Base-by-base conservation (phyloP, 176 grass and related monocot genomes). In the Zoysia pacifica region DNA sequence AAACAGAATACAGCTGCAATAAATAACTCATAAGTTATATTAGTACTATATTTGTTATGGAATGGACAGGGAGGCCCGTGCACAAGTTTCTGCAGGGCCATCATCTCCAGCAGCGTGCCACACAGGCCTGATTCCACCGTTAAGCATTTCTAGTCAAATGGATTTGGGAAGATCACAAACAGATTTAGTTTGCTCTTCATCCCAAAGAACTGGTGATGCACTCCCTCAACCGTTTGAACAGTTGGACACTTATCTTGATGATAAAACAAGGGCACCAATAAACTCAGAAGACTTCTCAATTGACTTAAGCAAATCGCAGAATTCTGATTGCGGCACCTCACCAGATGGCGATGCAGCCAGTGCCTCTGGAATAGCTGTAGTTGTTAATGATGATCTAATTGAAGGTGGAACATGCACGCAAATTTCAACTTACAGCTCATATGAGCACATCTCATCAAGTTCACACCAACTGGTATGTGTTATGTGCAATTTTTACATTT, bases 111-210 rank as follows among this genome's bases (percentile, higher is more conserved):
- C 68, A 14, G 73, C 19, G 20, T 79, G 64, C 36, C 55, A 52
- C 12, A 47, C 50, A 46, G 19, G 62, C 63, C 69, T 37, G 4
- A 48, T 70, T 35, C 5, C 76, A 46, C 35, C 58, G 60, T 37
- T 9, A n/a, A 85, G 46, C 53, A 42, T 77, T 63, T 89, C 77
- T 28, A 76, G 72, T 39, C 50, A 72, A 59, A 73, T 84, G 55
- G 72, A 75, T 59, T 19, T 14, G 39, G 16, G 40, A 59, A 44
- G 53, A 60, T 75, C 72, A 44, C 56, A 39, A 75, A 59, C 5
- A 59, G 18, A 75, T 45, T 1, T 59, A 74, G 0, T 55, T 3
- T 75, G 16, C 53, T 75, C 39, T 14, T 52, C 5, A 75, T 75
- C 53, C 5, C 18, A 60, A 60, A 45, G 18, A 58, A 60, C 18